Evolutionary conservation across 2,329 filamentous ascomycete species (phyloP), one percentile per base, ranked within the genome.

Genomic region (Cercospora citrullina): DNA sequence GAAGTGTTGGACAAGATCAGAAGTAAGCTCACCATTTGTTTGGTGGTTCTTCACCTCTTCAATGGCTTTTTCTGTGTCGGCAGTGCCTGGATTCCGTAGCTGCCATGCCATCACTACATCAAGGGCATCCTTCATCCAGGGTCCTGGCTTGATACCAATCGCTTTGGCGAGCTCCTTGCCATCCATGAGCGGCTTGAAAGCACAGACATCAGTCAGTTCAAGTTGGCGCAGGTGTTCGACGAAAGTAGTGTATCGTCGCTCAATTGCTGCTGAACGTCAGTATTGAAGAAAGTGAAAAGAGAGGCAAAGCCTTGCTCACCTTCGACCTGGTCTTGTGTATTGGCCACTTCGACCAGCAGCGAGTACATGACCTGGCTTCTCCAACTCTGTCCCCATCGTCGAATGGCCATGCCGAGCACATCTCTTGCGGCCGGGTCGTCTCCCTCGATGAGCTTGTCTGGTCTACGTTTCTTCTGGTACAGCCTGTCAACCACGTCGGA

Each of bases 41-140:
- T 75, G 69, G 65, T 74, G 72, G 31, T 66, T 73, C 66, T 79
- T 79, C 53, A 85, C 81, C 68, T 81, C 80, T 72, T 82, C 79
- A 61, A 85, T 81, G 14, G 81, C 82, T 65, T 77, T 77, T 33
- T 75, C 74, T 31, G 84, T 80, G 69, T 94, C 90, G 3, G 84
- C 87, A 66, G 82, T 83, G 4, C 84, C 84, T 0, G 93, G 92
- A 76, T 98, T 88, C 42, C 92, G 86, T 63, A 98, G 85, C 79
- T 98, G 95, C 93, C 94, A 98, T 69, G 89, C 89, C 79, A 96
- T 87, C 69, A 92, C 91, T 4, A 93, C 83, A 33, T 96, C 90
- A 58, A 97, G 81, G 3, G 93, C 93, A 57, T 85, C 84, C 64
- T 88, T 88, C 85, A 96, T 91, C 94, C 94, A 98, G n/a, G 84